A percentile compares a stretch with the other conserved stretches of the same genome.
Evolutionary conservation across 2,329 filamentous ascomycete genomes (phyloP).

Genomic region (Fusarium sp.): DNA sequence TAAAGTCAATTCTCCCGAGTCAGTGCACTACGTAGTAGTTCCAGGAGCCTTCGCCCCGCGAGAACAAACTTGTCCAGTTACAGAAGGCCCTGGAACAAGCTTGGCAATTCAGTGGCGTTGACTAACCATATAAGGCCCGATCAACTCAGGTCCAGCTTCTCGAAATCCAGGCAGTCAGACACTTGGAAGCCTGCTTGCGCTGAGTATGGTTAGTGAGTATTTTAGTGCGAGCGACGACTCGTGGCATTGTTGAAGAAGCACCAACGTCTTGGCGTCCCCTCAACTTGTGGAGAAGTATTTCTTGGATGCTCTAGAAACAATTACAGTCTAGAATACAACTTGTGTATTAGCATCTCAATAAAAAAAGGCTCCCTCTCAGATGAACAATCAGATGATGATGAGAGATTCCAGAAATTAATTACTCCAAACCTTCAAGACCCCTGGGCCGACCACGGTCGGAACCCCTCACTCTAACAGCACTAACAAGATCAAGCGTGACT

Average conservation of each 20-base stretch:
- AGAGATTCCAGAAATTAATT: neutral
- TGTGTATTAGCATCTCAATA: neutral
- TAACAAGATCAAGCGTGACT: neutral
- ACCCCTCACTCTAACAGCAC: neutral
- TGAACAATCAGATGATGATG: neutral
- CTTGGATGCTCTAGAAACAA: too few species aligned
- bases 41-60: neutral
- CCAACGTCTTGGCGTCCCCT: too few species aligned
- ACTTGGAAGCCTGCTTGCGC: neutral
- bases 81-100: neutral
- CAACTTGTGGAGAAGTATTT: too few species aligned
- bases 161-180: neutral
- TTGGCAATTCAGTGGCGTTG: neutral
- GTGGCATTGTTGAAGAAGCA: neutral
- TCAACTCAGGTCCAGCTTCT: neutral
- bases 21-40: neutral
- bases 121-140: neutral
- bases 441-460: neutral
- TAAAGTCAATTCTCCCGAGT: neutral
- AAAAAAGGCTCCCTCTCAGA: neutral
- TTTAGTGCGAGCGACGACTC: neutral
- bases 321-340: neutral
- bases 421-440: neutral
- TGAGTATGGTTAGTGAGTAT: neutral
- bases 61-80: neutral